Percentiles rank a stretch among this genome's conserved stretches.
These are phyloP conservation scores for Yarrowia porcina DNA, from an alignment of 805 yeast genomes.

Conservation along the genomic window DNA sequence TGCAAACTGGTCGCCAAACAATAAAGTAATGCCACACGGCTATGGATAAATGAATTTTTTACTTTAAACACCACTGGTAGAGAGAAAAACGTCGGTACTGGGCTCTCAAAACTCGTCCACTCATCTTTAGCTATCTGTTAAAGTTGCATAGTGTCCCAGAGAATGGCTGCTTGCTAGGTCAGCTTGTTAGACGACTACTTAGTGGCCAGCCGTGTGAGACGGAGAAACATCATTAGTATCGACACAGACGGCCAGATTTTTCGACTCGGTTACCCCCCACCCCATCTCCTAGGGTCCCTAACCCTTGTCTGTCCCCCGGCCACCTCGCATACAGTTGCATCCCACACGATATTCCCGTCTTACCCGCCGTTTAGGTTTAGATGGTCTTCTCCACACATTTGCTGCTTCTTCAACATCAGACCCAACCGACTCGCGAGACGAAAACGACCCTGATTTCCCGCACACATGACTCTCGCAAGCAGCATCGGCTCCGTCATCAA, in stretches of 20 bases:
- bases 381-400: conserved; percentile 24
- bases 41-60: no score
- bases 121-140: neutral
- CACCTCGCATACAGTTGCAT: conserved; percentile 7
- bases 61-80: no score
- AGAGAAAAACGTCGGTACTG: no score
- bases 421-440: neutral
- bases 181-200: neutral
- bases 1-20: no score
- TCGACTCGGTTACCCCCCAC: no score
- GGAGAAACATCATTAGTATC: neutral
- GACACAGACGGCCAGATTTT: no score
- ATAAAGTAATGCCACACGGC: no score
- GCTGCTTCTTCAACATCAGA: neutral
- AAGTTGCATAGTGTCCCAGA: conserved; percentile 10
- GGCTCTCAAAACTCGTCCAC: neutral
- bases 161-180: conserved; percentile 3
- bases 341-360: conserved; percentile 2
- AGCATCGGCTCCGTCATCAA: conserved; percentile 25
- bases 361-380: conserved; percentile 16
- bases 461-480: conserved; percentile 15
- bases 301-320: neutral
- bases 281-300: no score
- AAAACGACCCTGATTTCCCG: no score
- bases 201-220: neutral